Evolutionary conservation across 2,329 filamentous ascomycete genomes (phyloP), one percentile per base, ranked within the genome.

Genomic region (Pseudogymnoascus sp.): DNA sequence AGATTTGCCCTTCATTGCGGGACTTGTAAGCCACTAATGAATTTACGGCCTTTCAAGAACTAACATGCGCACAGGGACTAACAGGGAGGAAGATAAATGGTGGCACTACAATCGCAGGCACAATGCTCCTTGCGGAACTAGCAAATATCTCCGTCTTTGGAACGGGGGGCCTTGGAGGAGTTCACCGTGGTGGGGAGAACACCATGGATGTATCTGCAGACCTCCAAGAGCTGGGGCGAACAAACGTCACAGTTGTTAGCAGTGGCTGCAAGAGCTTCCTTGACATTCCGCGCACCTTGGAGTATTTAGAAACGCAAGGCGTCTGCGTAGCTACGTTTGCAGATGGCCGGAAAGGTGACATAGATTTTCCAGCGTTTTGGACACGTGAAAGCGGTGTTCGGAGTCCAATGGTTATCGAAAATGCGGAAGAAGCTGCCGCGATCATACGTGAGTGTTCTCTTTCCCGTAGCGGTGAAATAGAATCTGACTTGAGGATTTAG

Each of bases 181-280:
- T 99, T 23, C 95, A 99, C 75, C 87, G 93, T 49, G 93, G 91
- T 61, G 95, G 87, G 58, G 88, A 97, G 73, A 83, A 83, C 67
- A 90, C 89, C 6, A 88, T 97, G 87, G 95, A 99, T 73, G 85
- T 99, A 65, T 97, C 93, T 65, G 93, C 95, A 41, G 95, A 99
- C 76, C 81, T 99, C 65, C 97, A 91, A 3, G 95, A 97, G 79
- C 84, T 99, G 60, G 93, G 95, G 14, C 84, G 92, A 63, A 97
- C 93, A 6, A 86, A 90, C 9, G 88, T 99, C 61, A 88, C 93
- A 25, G 93, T 99, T 2, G 81, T 99, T 61, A 90, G 88, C 74
- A 91, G 90, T 67, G 95, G 95, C 12, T 96, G 91, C 78, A 99
- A 99, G 78, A 95, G 93, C 65, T 97, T 99, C 75, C 81, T 99